Evolutionary conservation across 208 protist genomes (phyloP).

Genomic region (Acanthamoeba royreba): DNA sequence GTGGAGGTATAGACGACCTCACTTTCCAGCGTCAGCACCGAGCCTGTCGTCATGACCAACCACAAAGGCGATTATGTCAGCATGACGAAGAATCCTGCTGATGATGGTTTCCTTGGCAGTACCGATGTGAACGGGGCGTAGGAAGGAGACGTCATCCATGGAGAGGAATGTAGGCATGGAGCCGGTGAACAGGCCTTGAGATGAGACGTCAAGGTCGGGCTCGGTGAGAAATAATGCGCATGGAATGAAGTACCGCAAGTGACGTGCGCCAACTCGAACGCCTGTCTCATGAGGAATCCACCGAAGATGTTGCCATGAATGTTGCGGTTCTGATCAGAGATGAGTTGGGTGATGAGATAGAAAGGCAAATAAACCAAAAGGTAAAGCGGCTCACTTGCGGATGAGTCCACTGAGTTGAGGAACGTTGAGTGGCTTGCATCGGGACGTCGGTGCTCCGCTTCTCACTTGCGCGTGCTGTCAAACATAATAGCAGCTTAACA

Average conservation of each 20-base stretch:
- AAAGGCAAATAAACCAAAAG: background rate
- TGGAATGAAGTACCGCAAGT: background rate
- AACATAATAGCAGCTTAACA: too few species aligned
- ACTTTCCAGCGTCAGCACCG: background rate
- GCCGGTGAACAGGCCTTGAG: background rate
- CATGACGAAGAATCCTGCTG: background rate
- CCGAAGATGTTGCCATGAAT: conserved; percentile 47
- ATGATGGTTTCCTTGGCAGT: too few species aligned
- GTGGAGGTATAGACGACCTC: conserved; percentile 33
- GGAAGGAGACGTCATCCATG: conserved; percentile 45
- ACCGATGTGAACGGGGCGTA: conserved; percentile 19
- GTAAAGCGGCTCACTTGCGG: background rate
- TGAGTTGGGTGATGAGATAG: background rate
- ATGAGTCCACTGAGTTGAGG: conserved; percentile 38
- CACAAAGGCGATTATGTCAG: too few species aligned
- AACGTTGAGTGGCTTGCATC: background rate
- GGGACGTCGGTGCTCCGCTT: background rate
- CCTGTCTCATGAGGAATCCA: conserved; percentile 37
- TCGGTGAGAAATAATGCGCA: too few species aligned
- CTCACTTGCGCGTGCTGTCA: background rate
- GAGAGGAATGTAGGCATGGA: conserved; percentile 17
- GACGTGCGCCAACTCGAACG: conserved; percentile 25
- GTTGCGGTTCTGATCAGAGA: conserved; percentile 39
- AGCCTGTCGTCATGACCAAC: background rate
- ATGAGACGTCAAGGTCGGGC: too few species aligned